These are phyloP conservation scores for Cochlearia excelsa DNA, from an alignment of 345 rosid species.

Conservation along the genomic window DNA sequence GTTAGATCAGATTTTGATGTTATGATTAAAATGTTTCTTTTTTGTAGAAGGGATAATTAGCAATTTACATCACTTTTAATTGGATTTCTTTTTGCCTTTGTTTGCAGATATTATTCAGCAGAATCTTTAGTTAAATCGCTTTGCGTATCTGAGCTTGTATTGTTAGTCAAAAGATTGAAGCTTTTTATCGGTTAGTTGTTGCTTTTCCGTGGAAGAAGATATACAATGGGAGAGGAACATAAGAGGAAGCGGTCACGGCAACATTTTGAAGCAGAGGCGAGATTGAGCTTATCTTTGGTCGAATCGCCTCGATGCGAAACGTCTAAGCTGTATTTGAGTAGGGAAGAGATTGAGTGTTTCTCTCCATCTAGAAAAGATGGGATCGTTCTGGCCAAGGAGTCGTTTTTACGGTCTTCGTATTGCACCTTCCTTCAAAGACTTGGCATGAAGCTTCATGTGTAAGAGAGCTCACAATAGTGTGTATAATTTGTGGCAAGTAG, in stretches of 20 bases:
- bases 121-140: too few relatives aligned
- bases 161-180: too few relatives aligned
- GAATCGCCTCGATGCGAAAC: constrained; percentile 36
- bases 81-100: too few relatives aligned
- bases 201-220: constrained; percentile 8
- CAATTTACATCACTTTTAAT: too few relatives aligned
- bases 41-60: too few relatives aligned
- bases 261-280: constrained; percentile 26
- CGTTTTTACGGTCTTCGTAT: constrained; percentile 46
- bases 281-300: constrained; percentile 9
- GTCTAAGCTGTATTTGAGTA: constrained; percentile 45
- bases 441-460: constrained; percentile 63
- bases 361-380: constrained; percentile 64
- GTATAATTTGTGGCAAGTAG: neutral
- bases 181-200: too few relatives aligned
- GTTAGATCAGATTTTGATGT: too few relatives aligned
- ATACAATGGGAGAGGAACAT: constrained; percentile 34
- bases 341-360: constrained; percentile 50
- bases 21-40: too few relatives aligned
- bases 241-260: constrained; percentile 34
- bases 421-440: constrained; percentile 53
- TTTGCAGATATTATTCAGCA: too few relatives aligned
- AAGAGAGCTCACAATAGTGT: constrained; percentile 31
- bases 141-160: too few relatives aligned
- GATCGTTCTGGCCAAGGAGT: constrained; percentile 47